Evolutionary conservation across 2,329 filamentous ascomycete species (phyloP), one percentile per base, ranked within the genome.

Genomic region (Claviceps monticola): DNA sequence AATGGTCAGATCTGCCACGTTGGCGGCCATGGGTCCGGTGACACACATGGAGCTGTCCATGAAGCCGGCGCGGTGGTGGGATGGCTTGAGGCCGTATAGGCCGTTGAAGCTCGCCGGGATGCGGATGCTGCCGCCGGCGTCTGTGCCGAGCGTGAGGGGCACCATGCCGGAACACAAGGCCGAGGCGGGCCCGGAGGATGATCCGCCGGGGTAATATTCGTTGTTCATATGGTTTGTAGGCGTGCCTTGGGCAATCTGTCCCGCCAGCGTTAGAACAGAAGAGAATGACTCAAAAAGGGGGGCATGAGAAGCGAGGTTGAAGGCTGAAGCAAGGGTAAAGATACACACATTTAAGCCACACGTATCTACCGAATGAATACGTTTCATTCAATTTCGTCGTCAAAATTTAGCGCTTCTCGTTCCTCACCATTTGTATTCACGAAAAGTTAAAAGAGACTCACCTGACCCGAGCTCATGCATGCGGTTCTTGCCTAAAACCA

Each of bases 391-490:
- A 14, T 16, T 49, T 54, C 37, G 49, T 46, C 26, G 21, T 36
- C 17, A 23, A 3, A 21, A 11, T 21, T 45, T 41, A n/a, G 16
- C 38, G 2, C 38, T 41, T 41, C 14, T 41, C 16, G 41, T 11
- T 21, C 21, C 14, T 21, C 21, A 7, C 9, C 29, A 34, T 34
- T 34, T 34, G 29, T 4, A 34, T 1, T 34, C 9, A 11, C 29
- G 9, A 4, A 11, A 34, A 34, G 29, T 34, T 34, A 34, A 11
- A 4, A 16, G 9, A 42, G 68, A 78, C 83, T 54, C 55, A 73
- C 71, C 72, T 59, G 86, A 78, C 1, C 88, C 88, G 41, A 90
- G 65, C 68, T 88, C 88, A 65, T 88, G 86, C 84, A 89, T 93
- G 49, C 76, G 83, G 54, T 82, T 79, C 70, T 88, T 90, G 19